phyloP scores from a whole-genome alignment of 495 filamentous ascomycete species.

The Hypoxylon cercidicola region DNA sequence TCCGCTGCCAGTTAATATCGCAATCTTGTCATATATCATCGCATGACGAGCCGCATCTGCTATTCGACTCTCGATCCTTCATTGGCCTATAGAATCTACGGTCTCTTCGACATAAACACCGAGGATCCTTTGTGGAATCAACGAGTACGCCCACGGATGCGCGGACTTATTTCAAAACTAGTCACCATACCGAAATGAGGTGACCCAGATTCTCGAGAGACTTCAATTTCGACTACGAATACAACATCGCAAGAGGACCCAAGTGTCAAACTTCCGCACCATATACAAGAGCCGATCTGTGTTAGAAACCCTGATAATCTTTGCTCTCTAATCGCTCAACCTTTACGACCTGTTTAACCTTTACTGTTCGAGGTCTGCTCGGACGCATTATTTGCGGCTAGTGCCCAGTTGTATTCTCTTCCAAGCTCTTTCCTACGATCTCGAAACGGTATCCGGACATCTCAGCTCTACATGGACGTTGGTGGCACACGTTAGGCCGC shows the following conservation, averaged over 20 bases:
- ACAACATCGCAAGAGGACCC: slow-evolving; percentile 1
- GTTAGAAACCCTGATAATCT: slow-evolving; percentile 1
- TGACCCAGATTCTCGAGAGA: not conserved
- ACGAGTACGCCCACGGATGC: slow-evolving; percentile 6
- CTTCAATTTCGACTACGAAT: slow-evolving; percentile 1
- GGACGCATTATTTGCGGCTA: not conserved
- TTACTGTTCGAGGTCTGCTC: not conserved
- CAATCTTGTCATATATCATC: not conserved
- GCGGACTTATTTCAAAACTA: slow-evolving; percentile 14
- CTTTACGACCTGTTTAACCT: not conserved
- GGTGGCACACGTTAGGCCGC: slow-evolving; percentile 41
- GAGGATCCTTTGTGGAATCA: not conserved
- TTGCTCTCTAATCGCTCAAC: not conserved
- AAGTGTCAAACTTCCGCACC: not conserved
- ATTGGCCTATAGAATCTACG: not conserved
- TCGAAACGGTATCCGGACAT: not conserved
- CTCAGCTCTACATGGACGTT: slow-evolving; percentile 40
- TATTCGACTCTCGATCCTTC: not conserved
- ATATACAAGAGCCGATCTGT: not conserved
- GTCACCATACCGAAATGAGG: slow-evolving; percentile 19
- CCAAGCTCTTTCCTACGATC: not conserved
- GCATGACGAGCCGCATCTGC: not conserved
- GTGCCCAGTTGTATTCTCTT: not conserved
- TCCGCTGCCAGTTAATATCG: not conserved
- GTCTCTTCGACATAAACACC: not conserved